Base-by-base conservation (phyloP, 2,329 filamentous ascomycete species). In the Diaporthe citrichinensis region DNA sequence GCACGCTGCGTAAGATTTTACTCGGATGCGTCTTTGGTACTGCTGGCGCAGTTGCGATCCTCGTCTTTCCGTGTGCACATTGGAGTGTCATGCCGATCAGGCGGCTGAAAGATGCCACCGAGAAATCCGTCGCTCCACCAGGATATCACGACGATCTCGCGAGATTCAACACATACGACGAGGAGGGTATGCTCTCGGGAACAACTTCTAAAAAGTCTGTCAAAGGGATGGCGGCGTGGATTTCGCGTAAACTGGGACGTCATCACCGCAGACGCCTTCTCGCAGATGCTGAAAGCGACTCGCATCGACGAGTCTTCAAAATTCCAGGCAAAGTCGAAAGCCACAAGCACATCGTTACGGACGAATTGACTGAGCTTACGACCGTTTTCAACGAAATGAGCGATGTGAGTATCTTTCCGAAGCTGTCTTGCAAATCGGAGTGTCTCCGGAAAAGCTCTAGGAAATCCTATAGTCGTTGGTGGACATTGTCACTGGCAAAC, bases 341-440 rank as follows among this genome's bases (percentile, higher is more conserved):
- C 74, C 88, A 91, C 31, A 94, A 92, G 77, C 93, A 96, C 80
- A 88, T 92, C 51, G 88, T 98, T 71, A 94, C 94, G 1, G 96
- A 98, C 81, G 96, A 98, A 81, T 84, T 94, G 41, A 97, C 95
- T 0, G 95, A 98, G 81, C 88, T 97, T 20, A 97, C 94, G 0
- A 87, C 87, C 53, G 97, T 94, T 0, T 98, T 97, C 86, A 98
- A 98, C 81, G 94, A 96, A 80, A 98, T 98, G 96, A 94, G 94
- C 1, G 95, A 98, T 77, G 65, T 69, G n/a, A 69, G 65, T 69
- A 2, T 53, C 34, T 41, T 15, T 7, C 65, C 4, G 65, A 53
- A 28, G 46, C 65, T 25, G 36, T 55, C 34, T 12, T 14, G 41
- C 31, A 28, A 9, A 39, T 39, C 8, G 9, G 25, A 39, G 5